These are phyloP conservation scores for Phaeosphaeria sp. DNA, from an alignment of 2,329 filamentous ascomycete genomes.

Conservation along the genomic window DNA sequence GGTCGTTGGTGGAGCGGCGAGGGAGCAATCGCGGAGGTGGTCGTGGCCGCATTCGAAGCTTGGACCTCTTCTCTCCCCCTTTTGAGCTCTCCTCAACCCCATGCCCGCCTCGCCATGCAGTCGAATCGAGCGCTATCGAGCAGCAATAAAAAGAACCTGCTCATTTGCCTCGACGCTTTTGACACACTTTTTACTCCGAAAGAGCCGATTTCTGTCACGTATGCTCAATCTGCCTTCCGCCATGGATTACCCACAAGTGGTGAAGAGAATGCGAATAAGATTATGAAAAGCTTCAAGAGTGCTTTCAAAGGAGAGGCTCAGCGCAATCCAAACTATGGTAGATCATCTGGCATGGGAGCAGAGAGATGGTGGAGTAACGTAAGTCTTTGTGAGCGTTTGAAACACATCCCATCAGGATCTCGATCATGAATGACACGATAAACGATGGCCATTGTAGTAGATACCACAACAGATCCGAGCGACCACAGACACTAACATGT, in stretches of 20 bases:
- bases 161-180: slow-evolving; percentile 70
- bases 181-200: slow-evolving; percentile 67
- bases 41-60: slow-evolving; percentile 31
- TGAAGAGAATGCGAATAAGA: slow-evolving; percentile 28
- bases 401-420: background rate
- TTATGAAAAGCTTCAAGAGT: slow-evolving; percentile 41
- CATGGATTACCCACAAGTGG: slow-evolving; percentile 57
- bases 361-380: slow-evolving; percentile 68
- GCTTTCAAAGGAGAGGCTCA: slow-evolving; percentile 59
- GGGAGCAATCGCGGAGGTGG: slow-evolving; percentile 26
- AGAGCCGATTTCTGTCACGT: slow-evolving; percentile 59
- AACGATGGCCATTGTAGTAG: background rate
- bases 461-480: background rate
- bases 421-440: background rate
- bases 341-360: slow-evolving; percentile 57
- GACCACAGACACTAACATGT: background rate
- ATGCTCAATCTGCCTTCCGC: slow-evolving; percentile 58
- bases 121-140: slow-evolving; percentile 8
- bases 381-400: slow-evolving; percentile 22
- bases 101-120: slow-evolving; percentile 13
- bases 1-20: slow-evolving; percentile 12
- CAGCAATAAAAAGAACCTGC: slow-evolving; percentile 53
- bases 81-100: slow-evolving; percentile 16
- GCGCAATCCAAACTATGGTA: slow-evolving; percentile 66
- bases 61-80: slow-evolving; percentile 23